These are phyloP conservation scores for Pseudopithomyces chartarum DNA, from an alignment of 2,329 filamentous ascomycete genomes.

Conservation along the genomic window DNA sequence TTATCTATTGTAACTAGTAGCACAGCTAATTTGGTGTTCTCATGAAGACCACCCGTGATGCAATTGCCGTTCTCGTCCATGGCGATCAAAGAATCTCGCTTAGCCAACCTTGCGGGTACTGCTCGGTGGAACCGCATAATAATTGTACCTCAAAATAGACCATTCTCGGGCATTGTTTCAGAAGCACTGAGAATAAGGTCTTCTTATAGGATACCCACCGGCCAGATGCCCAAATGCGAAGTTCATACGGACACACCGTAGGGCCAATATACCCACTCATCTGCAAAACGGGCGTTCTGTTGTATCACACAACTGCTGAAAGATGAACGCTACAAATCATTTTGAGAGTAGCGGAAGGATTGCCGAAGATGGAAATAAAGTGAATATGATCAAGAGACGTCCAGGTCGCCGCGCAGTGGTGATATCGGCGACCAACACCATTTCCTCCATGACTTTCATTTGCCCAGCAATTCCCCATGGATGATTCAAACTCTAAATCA, in stretches of 20 bases:
- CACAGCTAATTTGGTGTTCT: neutral
- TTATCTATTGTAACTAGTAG: neutral
- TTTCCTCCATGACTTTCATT: neutral
- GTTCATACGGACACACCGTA: neutral
- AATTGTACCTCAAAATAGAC: neutral
- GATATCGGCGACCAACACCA: neutral
- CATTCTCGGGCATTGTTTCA: neutral
- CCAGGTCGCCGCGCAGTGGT: neutral
- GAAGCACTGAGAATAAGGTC: neutral
- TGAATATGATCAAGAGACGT: slow-evolving; percentile 1
- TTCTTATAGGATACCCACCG: neutral
- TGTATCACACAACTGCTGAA: neutral
- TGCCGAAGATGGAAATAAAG: neutral
- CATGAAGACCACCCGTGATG: neutral
- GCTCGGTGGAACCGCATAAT: neutral
- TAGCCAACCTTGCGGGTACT: neutral
- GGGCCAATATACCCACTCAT: neutral
- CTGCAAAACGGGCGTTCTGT: neutral
- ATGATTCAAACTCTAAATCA: neutral
- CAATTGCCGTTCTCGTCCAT: neutral
- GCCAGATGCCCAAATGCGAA: neutral
- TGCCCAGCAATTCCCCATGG: neutral
- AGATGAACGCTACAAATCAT: neutral
- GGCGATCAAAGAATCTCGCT: neutral
- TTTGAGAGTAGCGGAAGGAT: neutral